Conservation (phyloP, 208 protist species). For the Entamoeba moshkovskii region DNA sequence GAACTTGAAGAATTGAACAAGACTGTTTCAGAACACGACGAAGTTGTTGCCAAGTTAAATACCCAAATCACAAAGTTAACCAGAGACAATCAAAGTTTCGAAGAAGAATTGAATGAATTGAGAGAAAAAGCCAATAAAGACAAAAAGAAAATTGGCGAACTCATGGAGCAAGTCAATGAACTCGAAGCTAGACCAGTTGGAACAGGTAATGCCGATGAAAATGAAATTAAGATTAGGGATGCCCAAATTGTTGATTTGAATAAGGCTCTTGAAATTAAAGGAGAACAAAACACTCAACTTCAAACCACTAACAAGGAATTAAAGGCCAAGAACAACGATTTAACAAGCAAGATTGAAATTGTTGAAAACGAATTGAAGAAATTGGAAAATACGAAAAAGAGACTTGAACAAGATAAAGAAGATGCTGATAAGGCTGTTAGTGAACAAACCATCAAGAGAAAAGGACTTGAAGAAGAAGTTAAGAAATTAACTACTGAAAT, state of each 20-base stretch:
- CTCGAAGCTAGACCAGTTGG: neutral
- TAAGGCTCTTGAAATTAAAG: neutral
- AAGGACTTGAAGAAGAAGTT: conserved; percentile 9
- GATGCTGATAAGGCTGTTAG: neutral
- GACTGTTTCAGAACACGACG: conserved; percentile 6
- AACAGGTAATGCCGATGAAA: neutral
- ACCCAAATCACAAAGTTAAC: neutral
- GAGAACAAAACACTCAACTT: neutral
- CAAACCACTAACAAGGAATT: neutral
- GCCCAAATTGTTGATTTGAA: conserved; percentile 7
- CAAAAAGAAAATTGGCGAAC: neutral
- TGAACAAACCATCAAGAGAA: neutral
- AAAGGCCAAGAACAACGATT: neutral
- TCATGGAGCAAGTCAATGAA: neutral
- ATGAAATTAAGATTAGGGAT: neutral
- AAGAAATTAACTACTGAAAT: conserved; percentile 22
- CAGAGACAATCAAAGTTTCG: conserved; percentile 25
- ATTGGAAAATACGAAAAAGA: conserved; percentile 2
- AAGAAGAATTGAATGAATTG: conserved; percentile 20
- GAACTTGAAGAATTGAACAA: neutral
- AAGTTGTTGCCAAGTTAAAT: conserved; percentile 22
- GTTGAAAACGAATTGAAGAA: neutral
- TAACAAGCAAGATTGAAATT: neutral
- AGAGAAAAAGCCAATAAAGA: conserved; percentile 18
- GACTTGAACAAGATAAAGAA: conserved; percentile 11